These are phyloP conservation scores for Yueomyces sinensis DNA, from an alignment of 805 yeast species.

Conservation along the genomic window DNA sequence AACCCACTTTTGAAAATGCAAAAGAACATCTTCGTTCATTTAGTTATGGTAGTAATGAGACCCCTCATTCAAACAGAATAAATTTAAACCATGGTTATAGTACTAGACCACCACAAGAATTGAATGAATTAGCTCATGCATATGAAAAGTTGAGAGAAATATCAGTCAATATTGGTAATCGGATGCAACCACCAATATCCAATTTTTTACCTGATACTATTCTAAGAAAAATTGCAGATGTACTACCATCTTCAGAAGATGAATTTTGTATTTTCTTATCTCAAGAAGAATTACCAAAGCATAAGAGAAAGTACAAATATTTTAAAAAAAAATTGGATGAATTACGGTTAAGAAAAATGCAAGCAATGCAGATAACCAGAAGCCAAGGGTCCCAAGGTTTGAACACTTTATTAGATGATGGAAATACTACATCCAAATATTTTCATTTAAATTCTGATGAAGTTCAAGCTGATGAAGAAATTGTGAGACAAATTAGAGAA, in stretches of 20 bases:
- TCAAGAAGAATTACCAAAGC: constrained; percentile 8
- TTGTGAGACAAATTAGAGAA: constrained; percentile 10
- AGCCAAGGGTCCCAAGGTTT: not conserved
- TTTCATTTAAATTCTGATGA: constrained; percentile 8
- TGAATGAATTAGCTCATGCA: constrained; percentile 12
- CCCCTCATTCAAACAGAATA: constrained; percentile 6
- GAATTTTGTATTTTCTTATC: constrained; percentile 14
- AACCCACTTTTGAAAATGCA: constrained; percentile 6
- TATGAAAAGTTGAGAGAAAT: constrained; percentile 14
- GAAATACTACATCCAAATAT: constrained; percentile 11
- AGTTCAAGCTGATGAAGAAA: constrained; percentile 8
- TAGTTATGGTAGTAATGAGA: constrained; percentile 2
- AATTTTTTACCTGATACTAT: constrained; percentile 15
- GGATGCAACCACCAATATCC: constrained; percentile 14
- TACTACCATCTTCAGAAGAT: constrained; percentile 14
- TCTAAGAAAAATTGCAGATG: constrained; percentile 14
- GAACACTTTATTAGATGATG: constrained; percentile 2
- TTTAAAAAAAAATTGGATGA: constrained; percentile 13
- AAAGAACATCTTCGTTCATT: constrained; percentile 6
- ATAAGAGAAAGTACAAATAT: constrained; percentile 10
- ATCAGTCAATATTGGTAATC: constrained; percentile 10
- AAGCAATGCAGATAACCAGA: not conserved
- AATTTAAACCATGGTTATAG: constrained; percentile 4
- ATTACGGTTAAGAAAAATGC: constrained; percentile 11
- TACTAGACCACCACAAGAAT: constrained; percentile 12